A percentile compares a stretch with the other conserved stretches of the same genome.
These are phyloP conservation scores for Metarhizium anisopliae DNA, from an alignment of 2,329 filamentous ascomycete genomes.

Conservation along the genomic window DNA sequence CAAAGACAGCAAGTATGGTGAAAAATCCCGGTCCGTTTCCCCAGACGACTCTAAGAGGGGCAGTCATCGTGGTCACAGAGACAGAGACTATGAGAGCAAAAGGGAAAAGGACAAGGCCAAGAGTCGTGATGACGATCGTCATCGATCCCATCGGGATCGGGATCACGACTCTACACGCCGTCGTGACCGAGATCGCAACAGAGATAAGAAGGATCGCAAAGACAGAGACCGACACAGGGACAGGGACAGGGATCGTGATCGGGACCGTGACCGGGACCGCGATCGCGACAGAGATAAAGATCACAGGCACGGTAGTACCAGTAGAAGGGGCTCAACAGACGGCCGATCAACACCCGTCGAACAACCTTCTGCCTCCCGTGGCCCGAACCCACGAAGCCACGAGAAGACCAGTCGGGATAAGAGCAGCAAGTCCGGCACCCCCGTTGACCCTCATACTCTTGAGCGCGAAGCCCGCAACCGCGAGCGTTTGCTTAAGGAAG, in stretches of 20 bases:
- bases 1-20: slow-evolving; percentile 33
- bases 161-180: slow-evolving; percentile 28
- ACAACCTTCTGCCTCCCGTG: slow-evolving; percentile 29
- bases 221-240: slow-evolving; percentile 27
- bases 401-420: slow-evolving; percentile 26
- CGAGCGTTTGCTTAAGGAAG: slow-evolving; percentile 59
- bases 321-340: slow-evolving; percentile 20
- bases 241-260: slow-evolving; percentile 19
- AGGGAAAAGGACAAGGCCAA: slow-evolving; percentile 34
- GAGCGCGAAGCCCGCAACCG: slow-evolving; percentile 60
- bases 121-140: slow-evolving; percentile 34
- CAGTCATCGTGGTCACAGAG: slow-evolving; percentile 52
- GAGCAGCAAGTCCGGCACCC: slow-evolving; percentile 10
- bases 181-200: slow-evolving; percentile 26
- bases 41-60: slow-evolving; percentile 48
- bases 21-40: slow-evolving; percentile 57
- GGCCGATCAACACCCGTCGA: slow-evolving; percentile 21
- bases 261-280: background rate
- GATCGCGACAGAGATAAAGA: slow-evolving; percentile 23
- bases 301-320: slow-evolving; percentile 22
- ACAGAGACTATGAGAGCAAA: slow-evolving; percentile 37
- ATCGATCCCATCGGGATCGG: slow-evolving; percentile 31
- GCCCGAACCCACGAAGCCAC: slow-evolving; percentile 13
- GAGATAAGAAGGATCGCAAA: slow-evolving; percentile 27
- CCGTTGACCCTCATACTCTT: slow-evolving; percentile 55